A percentile compares a stretch with the other conserved stretches of the same genome.
phyloP scores from a whole-genome alignment of 2,329 filamentous ascomycete species.

The Dothistroma pini region DNA sequence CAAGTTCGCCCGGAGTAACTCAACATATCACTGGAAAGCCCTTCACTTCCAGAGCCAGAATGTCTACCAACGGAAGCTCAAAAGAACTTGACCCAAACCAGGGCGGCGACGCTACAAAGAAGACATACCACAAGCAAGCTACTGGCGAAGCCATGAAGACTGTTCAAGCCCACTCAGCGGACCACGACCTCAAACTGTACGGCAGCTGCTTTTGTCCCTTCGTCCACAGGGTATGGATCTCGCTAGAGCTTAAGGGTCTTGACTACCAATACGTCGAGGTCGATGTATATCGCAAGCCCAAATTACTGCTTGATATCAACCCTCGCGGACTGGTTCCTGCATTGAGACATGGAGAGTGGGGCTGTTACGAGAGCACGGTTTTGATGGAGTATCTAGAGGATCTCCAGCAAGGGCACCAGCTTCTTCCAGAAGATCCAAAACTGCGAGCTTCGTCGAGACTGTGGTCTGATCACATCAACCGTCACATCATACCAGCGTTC shows the following conservation, averaged over 20 bases:
- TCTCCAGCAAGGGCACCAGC: conserved; percentile 54
- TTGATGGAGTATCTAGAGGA: conserved; percentile 89
- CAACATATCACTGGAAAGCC: background rate
- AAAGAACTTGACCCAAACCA: conserved; percentile 40
- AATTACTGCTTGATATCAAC: conserved; percentile 69
- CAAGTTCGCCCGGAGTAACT: background rate
- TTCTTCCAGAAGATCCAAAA: conserved; percentile 65
- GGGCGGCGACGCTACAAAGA: conserved; percentile 41
- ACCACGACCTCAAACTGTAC: conserved; percentile 70
- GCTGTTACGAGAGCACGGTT: conserved; percentile 75
- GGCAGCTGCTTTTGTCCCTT: conserved; percentile 85
- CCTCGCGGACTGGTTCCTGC: conserved; percentile 72
- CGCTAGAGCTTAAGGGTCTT: conserved; percentile 73
- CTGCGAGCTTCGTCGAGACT: conserved; percentile 69
- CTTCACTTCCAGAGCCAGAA: background rate
- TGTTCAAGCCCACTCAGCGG: conserved; percentile 65
- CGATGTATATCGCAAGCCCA: conserved; percentile 72
- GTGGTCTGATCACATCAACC: conserved; percentile 80
- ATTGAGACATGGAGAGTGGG: conserved; percentile 74
- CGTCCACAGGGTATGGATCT: conserved; percentile 85
- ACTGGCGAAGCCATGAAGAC: conserved; percentile 68
- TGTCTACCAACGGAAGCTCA: conserved; percentile 14
- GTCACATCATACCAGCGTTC: conserved; percentile 71
- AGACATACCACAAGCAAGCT: conserved; percentile 67
- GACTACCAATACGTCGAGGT: conserved; percentile 84